Percentiles rank a stretch among this genome's conserved stretches.
Evolutionary conservation across 257 asterid genomes (phyloP).

Genomic region (Ehretia macrophylla): DNA sequence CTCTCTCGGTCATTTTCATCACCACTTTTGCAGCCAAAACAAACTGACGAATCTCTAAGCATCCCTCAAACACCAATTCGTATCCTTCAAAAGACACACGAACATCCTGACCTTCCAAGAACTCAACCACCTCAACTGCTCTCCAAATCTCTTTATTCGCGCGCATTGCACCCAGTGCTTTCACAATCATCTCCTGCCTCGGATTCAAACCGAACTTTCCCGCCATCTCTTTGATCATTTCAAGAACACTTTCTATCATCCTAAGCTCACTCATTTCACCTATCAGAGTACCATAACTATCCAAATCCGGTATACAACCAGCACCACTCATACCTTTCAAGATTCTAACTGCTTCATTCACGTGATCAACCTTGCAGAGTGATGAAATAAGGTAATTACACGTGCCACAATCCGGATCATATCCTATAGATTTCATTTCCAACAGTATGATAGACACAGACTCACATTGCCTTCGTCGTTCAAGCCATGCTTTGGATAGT

Average conservation of each 20-base stretch:
- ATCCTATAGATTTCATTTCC: slow-evolving; percentile 62
- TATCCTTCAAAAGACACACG: slow-evolving; percentile 61
- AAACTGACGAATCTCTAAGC: slow-evolving; percentile 59
- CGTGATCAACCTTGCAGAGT: slow-evolving; percentile 60
- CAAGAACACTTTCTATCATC: slow-evolving; percentile 31
- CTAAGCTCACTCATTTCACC: slow-evolving; percentile 44
- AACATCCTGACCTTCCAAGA: slow-evolving; percentile 44
- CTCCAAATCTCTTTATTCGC: slow-evolving; percentile 55
- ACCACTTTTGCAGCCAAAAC: slow-evolving; percentile 30
- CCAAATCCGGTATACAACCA: slow-evolving; percentile 67
- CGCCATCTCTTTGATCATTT: slow-evolving; percentile 65
- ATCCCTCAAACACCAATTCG: slow-evolving; percentile 63
- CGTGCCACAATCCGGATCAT: slow-evolving; percentile 60
- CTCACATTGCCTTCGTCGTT: slow-evolving; percentile 20
- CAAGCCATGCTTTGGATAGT: slow-evolving; percentile 64
- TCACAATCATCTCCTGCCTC: slow-evolving; percentile 50
- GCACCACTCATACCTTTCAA: slow-evolving; percentile 53
- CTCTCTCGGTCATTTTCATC: slow-evolving; percentile 33
- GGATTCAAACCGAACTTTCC: slow-evolving; percentile 44
- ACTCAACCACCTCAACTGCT: slow-evolving; percentile 63
- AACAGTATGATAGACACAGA: slow-evolving; percentile 35
- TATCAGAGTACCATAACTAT: slow-evolving; percentile 57
- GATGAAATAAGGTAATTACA: slow-evolving; percentile 71
- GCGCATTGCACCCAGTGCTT: slow-evolving; percentile 48
- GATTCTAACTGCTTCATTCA: slow-evolving; percentile 49